Evolutionary conservation across 73 alveolate genomes (phyloP).

Genomic region (Diophrys appendiculata): DNA sequence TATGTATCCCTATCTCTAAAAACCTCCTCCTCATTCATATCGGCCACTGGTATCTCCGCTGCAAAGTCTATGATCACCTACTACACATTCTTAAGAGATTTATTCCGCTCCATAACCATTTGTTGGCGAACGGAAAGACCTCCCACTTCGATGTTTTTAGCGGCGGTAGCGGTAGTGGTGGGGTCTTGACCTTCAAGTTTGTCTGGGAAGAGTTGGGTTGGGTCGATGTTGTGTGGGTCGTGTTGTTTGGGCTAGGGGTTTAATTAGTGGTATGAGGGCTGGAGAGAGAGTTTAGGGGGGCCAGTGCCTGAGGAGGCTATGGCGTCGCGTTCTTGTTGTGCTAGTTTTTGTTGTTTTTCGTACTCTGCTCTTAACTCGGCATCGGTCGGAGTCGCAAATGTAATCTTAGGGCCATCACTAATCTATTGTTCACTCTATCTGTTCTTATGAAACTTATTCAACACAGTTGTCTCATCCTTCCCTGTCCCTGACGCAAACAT

Average conservation of each 20-base stretch:
- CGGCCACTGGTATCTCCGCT: slow-evolving; percentile 16
- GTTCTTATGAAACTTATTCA: too few relatives aligned
- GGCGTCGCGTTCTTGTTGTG: too few relatives aligned
- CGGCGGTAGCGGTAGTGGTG: neutral
- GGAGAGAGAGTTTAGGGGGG: neutral
- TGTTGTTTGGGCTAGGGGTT: neutral
- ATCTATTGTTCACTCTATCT: too few relatives aligned
- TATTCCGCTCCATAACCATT: slow-evolving; percentile 15
- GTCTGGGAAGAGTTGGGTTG: neutral
- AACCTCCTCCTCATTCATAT: slow-evolving; percentile 17
- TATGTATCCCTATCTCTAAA: slow-evolving; percentile 36
- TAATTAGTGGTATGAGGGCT: neutral
- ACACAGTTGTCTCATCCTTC: too few relatives aligned
- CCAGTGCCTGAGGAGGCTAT: too few relatives aligned
- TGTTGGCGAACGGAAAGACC: too few relatives aligned
- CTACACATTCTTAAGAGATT: slow-evolving; percentile 4
- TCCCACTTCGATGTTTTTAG: too few relatives aligned
- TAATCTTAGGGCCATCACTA: too few relatives aligned
- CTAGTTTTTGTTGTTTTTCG: too few relatives aligned
- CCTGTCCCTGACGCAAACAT: too few relatives aligned
- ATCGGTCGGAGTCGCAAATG: too few relatives aligned
- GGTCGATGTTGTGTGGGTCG: neutral
- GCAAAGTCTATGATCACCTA: slow-evolving; percentile 26
- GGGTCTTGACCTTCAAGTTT: neutral
- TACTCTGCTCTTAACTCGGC: too few relatives aligned